Conservation (phyloP, 441 rosid genomes). For the Lepidium campestre region DNA sequence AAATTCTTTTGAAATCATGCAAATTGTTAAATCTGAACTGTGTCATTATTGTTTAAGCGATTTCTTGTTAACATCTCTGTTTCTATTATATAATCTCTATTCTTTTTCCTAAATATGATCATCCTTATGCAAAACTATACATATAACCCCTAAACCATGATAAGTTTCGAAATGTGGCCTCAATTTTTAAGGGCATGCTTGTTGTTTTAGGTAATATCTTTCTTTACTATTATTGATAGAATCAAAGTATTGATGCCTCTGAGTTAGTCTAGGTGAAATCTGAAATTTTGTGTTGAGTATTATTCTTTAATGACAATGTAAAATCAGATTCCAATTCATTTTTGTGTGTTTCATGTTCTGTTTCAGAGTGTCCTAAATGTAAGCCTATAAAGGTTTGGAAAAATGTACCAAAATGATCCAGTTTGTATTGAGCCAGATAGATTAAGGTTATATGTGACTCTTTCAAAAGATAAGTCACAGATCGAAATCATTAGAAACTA, state of each 20-base stretch:
- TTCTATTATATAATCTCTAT: background rate
- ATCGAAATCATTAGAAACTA: background rate
- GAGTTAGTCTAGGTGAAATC: background rate
- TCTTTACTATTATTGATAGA: background rate
- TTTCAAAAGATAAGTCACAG: background rate
- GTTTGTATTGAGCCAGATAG: too few species aligned
- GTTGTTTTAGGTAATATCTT: background rate
- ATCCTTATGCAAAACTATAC: background rate
- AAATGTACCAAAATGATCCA: too few species aligned
- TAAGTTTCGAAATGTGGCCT: background rate
- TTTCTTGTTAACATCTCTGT: background rate
- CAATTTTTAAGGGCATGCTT: too few species aligned
- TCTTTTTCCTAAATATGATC: too few species aligned
- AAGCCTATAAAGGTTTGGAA: too few species aligned
- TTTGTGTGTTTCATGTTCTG: too few species aligned
- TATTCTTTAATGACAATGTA: too few species aligned
- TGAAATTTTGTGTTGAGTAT: too few species aligned
- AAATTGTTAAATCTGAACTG: background rate
- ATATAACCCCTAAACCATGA: background rate
- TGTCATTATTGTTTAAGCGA: background rate
- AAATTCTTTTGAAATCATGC: slow-evolving; percentile 17
- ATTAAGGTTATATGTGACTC: background rate
- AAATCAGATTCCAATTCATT: too few species aligned
- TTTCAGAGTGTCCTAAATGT: too few species aligned
- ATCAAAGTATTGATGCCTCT: background rate